Evolutionary conservation across 2,329 filamentous ascomycete genomes (phyloP).

Genomic region (Phialocephala subalpina): DNA sequence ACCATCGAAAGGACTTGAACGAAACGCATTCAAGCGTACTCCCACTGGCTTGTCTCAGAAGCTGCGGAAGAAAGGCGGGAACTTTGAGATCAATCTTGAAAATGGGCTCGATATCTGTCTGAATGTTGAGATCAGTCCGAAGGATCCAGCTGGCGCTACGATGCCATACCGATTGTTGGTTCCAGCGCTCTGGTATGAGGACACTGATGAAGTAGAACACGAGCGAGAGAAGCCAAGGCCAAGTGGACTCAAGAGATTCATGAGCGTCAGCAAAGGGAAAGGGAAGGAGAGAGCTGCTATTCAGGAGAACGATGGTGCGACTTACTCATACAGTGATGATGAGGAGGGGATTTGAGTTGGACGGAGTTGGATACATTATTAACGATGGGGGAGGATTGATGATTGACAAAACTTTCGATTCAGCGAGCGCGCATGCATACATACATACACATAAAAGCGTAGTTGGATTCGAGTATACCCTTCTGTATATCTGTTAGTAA

Average conservation of each 20-base stretch:
- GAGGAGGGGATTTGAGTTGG: background rate
- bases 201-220: conserved; percentile 10
- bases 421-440: background rate
- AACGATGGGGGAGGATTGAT: background rate
- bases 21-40: conserved; percentile 65
- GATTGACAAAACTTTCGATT: background rate
- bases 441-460: background rate
- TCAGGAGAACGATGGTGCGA: background rate
- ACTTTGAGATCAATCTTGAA: conserved; percentile 76
- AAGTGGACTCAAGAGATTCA: background rate
- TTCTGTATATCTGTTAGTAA: background rate
- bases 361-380: background rate
- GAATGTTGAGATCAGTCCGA: conserved; percentile 87
- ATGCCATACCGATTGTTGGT: conserved; percentile 87
- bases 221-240: background rate
- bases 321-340: background rate
- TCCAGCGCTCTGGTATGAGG: conserved; percentile 72
- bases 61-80: conserved; percentile 61
- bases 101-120: conserved; percentile 86
- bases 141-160: conserved; percentile 88
- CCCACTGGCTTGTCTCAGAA: conserved; percentile 74
- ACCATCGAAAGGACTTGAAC: conserved; percentile 27
- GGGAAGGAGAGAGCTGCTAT: background rate
- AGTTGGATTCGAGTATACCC: conserved; percentile 6
- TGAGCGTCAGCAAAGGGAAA: background rate